These are phyloP conservation scores for Annulohypoxylon truncatum DNA, from an alignment of 2,329 filamentous ascomycete genomes.

Conservation along the genomic window DNA sequence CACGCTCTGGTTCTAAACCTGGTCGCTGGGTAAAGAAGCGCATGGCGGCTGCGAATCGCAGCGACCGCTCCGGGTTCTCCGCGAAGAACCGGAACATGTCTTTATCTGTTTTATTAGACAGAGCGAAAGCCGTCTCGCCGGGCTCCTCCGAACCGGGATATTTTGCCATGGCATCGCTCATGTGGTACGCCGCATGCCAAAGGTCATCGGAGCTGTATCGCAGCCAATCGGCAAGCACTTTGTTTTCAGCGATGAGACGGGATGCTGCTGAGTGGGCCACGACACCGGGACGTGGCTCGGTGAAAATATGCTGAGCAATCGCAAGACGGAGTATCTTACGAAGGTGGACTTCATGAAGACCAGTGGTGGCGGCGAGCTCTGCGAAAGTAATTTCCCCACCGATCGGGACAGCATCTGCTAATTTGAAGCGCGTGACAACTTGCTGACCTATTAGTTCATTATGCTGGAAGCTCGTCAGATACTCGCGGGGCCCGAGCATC, in stretches of 20 bases:
- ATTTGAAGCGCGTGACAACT: constrained; percentile 26
- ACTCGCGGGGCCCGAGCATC: constrained; percentile 39
- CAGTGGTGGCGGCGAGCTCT: constrained; percentile 19
- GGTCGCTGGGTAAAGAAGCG: constrained; percentile 59
- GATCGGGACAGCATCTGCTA: constrained; percentile 32
- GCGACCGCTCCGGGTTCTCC: constrained; percentile 58
- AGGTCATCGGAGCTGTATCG: constrained; percentile 21
- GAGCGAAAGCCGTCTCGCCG: constrained; percentile 62
- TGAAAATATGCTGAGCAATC: constrained; percentile 26
- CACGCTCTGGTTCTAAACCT: constrained; percentile 63
- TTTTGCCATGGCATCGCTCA: constrained; percentile 21
- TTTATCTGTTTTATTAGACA: constrained; percentile 61
- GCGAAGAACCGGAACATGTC: constrained; percentile 65
- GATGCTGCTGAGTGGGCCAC: constrained; percentile 33
- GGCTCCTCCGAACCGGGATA: constrained; percentile 58
- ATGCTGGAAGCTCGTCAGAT: constrained; percentile 31
- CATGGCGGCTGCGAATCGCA: constrained; percentile 66
- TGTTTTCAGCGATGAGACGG: constrained; percentile 37
- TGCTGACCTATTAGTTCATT: constrained; percentile 22
- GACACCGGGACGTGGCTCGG: constrained; percentile 22
- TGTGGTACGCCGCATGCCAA: constrained; percentile 27
- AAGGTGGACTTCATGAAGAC: constrained; percentile 21
- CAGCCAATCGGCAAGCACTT: constrained; percentile 26
- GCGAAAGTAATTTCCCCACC: constrained; percentile 28
- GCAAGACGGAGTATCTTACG: constrained; percentile 23